phyloP scores from a whole-genome alignment of 306 rosid species.

The Dalbergia cultrata region DNA sequence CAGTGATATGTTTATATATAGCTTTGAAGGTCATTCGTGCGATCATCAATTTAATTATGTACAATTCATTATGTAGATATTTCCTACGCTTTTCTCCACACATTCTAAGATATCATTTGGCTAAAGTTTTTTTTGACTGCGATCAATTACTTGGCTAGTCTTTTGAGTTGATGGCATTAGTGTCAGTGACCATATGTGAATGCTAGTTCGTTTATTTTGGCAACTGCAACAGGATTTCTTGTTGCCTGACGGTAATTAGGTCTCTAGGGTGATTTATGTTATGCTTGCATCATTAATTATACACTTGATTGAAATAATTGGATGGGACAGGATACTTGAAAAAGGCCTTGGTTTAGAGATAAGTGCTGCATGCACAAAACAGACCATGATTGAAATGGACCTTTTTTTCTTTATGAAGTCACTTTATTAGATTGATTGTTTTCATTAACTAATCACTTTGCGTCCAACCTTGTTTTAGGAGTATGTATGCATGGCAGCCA shows the following conservation, averaged over 20 bases:
- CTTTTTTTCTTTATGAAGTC: neutral
- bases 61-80: constrained; percentile 32
- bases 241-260: neutral
- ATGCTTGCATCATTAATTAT: neutral
- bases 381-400: neutral
- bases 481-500: too few relatives aligned
- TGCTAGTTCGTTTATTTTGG: neutral
- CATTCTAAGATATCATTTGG: too few relatives aligned
- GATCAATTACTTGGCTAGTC: too few relatives aligned
- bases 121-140: too few relatives aligned
- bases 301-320: neutral
- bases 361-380: neutral
- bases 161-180: neutral
- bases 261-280: neutral
- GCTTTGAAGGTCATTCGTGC: constrained; percentile 39
- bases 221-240: neutral
- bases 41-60: constrained; percentile 40
- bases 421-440: neutral
- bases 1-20: constrained; percentile 39
- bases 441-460: neutral
- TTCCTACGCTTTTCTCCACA: constrained; percentile 24
- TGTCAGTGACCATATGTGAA: neutral
- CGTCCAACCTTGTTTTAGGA: neutral
- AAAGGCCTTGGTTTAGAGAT: neutral
- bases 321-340: neutral